A percentile compares a stretch with the other conserved stretches of the same genome.
Evolutionary conservation across 805 yeast genomes (phyloP).

Genomic region (Kazachstania bromeliacearum): DNA sequence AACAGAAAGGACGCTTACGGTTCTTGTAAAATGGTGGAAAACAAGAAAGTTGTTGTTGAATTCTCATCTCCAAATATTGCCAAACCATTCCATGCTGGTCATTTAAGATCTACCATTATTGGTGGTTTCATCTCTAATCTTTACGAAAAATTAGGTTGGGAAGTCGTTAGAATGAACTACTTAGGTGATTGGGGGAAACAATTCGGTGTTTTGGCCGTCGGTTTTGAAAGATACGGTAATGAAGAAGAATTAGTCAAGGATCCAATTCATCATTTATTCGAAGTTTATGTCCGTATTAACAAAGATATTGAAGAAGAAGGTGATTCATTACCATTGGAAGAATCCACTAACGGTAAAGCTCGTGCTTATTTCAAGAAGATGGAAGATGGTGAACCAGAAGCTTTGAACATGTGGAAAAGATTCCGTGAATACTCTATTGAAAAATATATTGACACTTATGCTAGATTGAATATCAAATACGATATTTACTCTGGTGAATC

Average conservation of each 20-base stretch:
- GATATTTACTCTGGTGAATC: constrained; percentile 94
- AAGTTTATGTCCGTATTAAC: constrained; percentile 83
- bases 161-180: constrained; percentile 82
- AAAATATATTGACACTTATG: constrained; percentile 77
- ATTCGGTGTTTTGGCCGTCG: constrained; percentile 90
- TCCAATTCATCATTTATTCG: constrained; percentile 89
- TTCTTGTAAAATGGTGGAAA: constrained; percentile 58
- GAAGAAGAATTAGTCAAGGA: constrained; percentile 60
- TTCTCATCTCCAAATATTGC: constrained; percentile 97
- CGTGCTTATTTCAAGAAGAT: constrained; percentile 75
- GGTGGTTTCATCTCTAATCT: constrained; percentile 90
- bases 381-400: constrained; percentile 86
- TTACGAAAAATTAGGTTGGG: constrained; percentile 84
- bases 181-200: constrained; percentile 99
- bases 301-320: constrained; percentile 55
- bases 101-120: constrained; percentile 89
- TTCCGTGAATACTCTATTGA: constrained; percentile 84
- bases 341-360: constrained; percentile 69
- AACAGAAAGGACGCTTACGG: constrained; percentile 56
- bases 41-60: constrained; percentile 68
- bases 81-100: constrained; percentile 99
- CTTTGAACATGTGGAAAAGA: constrained; percentile 71
- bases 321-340: constrained; percentile 36
- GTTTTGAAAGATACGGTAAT: constrained; percentile 74
- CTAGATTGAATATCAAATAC: constrained; percentile 79